phyloP scores from a whole-genome alignment of 495 filamentous ascomycete species.

The Aspergillus affinis region DNA sequence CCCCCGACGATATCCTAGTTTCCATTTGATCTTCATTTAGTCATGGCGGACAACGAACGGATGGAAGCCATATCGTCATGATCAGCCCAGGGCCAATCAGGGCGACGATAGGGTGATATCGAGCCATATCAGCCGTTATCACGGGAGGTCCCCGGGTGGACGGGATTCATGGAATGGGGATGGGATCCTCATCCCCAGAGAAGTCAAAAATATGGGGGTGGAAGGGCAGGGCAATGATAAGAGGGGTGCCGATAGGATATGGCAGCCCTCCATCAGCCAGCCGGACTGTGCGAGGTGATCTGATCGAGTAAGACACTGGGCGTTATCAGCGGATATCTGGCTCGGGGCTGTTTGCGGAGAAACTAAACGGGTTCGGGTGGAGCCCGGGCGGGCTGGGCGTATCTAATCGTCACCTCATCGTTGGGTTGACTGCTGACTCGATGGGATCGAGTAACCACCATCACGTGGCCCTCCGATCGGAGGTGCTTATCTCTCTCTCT shows the following conservation, averaged over 20 bases:
- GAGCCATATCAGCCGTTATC: conserved; percentile 1
- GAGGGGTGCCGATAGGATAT: conserved; percentile 12
- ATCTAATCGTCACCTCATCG: conserved; percentile 23
- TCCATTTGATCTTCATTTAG: neutral
- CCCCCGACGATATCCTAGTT: neutral
- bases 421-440: conserved; percentile 31
- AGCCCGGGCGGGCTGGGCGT: conserved; percentile 1
- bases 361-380: neutral
- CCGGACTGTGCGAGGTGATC: conserved; percentile 4
- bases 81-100: neutral
- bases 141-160: neutral
- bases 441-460: conserved; percentile 43
- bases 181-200: neutral
- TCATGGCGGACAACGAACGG: neutral
- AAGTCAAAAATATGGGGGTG: conserved; percentile 3
- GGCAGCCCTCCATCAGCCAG: conserved; percentile 16
- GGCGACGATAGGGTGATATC: neutral
- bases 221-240: neutral
- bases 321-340: conserved; percentile 25
- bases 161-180: neutral
- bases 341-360: neutral
- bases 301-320: conserved; percentile 25
- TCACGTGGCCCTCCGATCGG: conserved; percentile 22
- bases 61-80: neutral
- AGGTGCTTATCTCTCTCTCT: neutral